These are phyloP conservation scores for Penstemon eatonii DNA, from an alignment of 257 asterid genomes.

Conservation along the genomic window DNA sequence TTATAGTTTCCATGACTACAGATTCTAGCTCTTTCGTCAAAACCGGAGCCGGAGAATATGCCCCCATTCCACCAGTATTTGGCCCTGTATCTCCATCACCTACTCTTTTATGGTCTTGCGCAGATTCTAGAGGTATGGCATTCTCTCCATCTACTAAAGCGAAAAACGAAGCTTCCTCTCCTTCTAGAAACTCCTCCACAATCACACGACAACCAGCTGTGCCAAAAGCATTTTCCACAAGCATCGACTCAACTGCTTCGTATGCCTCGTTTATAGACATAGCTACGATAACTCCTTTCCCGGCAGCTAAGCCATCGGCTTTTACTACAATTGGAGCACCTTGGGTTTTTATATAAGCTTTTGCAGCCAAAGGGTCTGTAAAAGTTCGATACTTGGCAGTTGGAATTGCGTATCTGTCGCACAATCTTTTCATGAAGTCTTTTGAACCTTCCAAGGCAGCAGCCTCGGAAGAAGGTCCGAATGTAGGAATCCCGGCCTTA, in stretches of 20 bases:
- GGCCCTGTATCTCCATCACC: slow-evolving; percentile 94
- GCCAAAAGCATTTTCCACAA: slow-evolving; percentile 74
- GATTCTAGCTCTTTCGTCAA: slow-evolving; percentile 77
- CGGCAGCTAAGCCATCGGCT: slow-evolving; percentile 96
- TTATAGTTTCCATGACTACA: slow-evolving; percentile 77
- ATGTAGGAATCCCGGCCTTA: slow-evolving; percentile 81
- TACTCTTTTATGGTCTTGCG: slow-evolving; percentile 96
- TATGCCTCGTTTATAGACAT: slow-evolving; percentile 74
- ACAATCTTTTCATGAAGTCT: slow-evolving; percentile 82
- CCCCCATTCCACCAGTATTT: slow-evolving; percentile 99
- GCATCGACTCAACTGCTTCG: slow-evolving; percentile 90
- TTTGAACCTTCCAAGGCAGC: slow-evolving; percentile 96
- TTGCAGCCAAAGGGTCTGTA: slow-evolving; percentile 64
- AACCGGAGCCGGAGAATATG: slow-evolving; percentile 94
- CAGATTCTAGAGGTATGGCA: slow-evolving; percentile 90
- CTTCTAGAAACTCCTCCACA: slow-evolving; percentile 85
- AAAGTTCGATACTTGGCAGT: slow-evolving; percentile 92
- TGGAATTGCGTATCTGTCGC: slow-evolving; percentile 89
- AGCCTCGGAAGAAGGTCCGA: slow-evolving; percentile 96
- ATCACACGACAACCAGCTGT: slow-evolving; percentile 76
- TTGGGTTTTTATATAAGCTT: slow-evolving; percentile 68
- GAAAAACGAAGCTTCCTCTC: slow-evolving; percentile 94
- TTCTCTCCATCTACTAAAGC: slow-evolving; percentile 92
- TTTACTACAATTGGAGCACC: slow-evolving; percentile 90
- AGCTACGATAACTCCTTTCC: slow-evolving; percentile 92